These are phyloP conservation scores for Fusarium anthophilum DNA, from an alignment of 2,329 filamentous ascomycete genomes.

Conservation along the genomic window DNA sequence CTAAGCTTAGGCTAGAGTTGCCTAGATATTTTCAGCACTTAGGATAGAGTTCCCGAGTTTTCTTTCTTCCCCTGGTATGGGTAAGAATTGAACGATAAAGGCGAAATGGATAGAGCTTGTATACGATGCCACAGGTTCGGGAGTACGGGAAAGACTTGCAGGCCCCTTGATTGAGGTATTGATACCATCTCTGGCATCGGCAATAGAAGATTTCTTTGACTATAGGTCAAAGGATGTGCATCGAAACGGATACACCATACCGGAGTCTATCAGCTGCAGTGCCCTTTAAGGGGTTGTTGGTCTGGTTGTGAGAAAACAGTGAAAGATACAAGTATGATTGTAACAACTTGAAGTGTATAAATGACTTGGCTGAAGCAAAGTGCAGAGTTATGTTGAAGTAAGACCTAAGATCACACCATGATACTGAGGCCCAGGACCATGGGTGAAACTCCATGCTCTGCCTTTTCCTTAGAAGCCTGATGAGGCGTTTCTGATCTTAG, in stretches of 20 bases:
- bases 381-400: background rate
- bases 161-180: background rate
- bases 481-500: background rate
- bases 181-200: background rate
- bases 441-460: background rate
- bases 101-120: constrained; percentile 35
- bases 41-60: background rate
- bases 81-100: constrained; percentile 8
- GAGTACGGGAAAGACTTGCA: constrained; percentile 11
- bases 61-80: background rate
- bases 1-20: background rate
- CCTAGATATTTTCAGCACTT: background rate
- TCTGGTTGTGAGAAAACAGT: background rate
- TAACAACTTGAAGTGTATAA: background rate
- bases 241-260: background rate
- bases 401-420: background rate
- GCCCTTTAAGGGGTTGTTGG: no score
- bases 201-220: background rate
- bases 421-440: background rate
- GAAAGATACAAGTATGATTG: background rate
- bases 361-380: background rate
- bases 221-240: background rate
- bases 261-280: background rate
- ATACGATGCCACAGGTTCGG: constrained; percentile 22
- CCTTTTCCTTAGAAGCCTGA: background rate